Base-by-base conservation (phyloP, 345 rosid genomes). In the Cardamine occulta region DNA sequence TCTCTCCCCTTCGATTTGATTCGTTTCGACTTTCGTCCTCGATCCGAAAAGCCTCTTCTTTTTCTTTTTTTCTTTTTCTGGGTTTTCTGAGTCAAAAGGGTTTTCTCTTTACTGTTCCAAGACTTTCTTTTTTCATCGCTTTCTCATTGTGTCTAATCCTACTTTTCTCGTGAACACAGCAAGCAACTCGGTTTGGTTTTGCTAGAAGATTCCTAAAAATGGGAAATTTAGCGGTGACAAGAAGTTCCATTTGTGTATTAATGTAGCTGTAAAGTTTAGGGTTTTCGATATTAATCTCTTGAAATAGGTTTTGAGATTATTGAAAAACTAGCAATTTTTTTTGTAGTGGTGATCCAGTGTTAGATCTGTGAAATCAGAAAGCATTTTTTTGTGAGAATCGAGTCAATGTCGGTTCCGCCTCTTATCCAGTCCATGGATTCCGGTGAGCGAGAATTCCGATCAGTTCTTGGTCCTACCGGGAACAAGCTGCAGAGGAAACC, bases 331-430 rank as follows among this genome's bases (percentile, higher is more conserved):
- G 37, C 48, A 54, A 1, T 21, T 59, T 66, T 60, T 4, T 2
- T 48, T 6, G 49, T 67, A 37, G 57, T 40, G 14, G 40, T 63
- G 64, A 54, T 55, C 47, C n/a, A 68, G 56, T 62, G 72, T 37
- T 77, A 64, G 80, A 77, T 77, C 80, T 64, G 78, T 66, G 57
- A 31, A 61, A 37, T 32, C 39, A 6, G 24, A 6, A 37, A 47
- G 29, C 37, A 7, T 29, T 37, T 14, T n/a, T n/a, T 39, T 11
- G 29, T 31, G 54, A 51, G 21, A 61, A 68, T 61, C 31, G 48
- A 44, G 67, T 72, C 83, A 79, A 86, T 89, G 96, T 86, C 90
- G 54, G 86, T 82, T 48, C 85, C 88, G 7, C 85, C 87, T 34
- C 77, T 92, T 79, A 72, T 83, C 68, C 84, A 88, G 79, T 80